phyloP scores from a whole-genome alignment of 208 protist species.

The Trypanosoma scelopori region DNA sequence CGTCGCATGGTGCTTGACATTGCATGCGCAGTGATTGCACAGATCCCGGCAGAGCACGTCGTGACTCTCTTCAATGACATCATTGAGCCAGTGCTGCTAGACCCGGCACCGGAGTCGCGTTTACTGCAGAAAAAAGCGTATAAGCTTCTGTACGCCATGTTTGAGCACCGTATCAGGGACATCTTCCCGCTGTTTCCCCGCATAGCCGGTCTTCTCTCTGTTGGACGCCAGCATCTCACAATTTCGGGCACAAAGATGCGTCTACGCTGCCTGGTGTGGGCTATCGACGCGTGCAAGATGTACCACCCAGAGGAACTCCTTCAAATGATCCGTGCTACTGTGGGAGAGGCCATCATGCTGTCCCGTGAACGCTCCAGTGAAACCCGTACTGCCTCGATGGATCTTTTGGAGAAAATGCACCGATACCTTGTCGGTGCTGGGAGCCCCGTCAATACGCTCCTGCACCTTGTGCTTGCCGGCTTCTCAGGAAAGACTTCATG shows the following conservation, averaged over 20 bases:
- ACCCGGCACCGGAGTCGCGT: constrained; percentile 70
- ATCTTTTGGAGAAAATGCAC: constrained; percentile 86
- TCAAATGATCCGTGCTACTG: constrained; percentile 47
- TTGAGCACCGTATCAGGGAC: constrained; percentile 81
- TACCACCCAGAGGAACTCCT: constrained; percentile 68
- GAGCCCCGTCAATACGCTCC: constrained; percentile 62
- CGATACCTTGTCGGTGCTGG: constrained; percentile 67
- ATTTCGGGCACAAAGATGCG: constrained; percentile 89
- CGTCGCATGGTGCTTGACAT: constrained; percentile 86
- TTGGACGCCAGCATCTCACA: constrained; percentile 79
- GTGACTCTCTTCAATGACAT: constrained; percentile 62
- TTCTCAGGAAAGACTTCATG: constrained; percentile 71
- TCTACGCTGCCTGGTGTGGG: constrained; percentile 82
- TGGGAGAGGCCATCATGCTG: constrained; percentile 80
- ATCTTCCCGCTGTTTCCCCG: constrained; percentile 69
- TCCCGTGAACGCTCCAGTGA: constrained; percentile 78
- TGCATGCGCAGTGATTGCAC: constrained; percentile 71
- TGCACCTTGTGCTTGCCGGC: constrained; percentile 73
- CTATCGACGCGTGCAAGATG: constrained; percentile 87
- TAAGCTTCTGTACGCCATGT: constrained; percentile 85
- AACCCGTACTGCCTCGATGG: constrained; percentile 80
- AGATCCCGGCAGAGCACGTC: constrained; percentile 67
- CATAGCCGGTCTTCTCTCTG: constrained; percentile 63
- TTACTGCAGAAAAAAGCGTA: constrained; percentile 90
- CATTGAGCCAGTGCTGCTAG: constrained; percentile 82